Percentiles rank a stretch among this genome's conserved stretches.
Conservation (phyloP, 495 filamentous ascomycete genomes). For the Tuber magnatum region DNA sequence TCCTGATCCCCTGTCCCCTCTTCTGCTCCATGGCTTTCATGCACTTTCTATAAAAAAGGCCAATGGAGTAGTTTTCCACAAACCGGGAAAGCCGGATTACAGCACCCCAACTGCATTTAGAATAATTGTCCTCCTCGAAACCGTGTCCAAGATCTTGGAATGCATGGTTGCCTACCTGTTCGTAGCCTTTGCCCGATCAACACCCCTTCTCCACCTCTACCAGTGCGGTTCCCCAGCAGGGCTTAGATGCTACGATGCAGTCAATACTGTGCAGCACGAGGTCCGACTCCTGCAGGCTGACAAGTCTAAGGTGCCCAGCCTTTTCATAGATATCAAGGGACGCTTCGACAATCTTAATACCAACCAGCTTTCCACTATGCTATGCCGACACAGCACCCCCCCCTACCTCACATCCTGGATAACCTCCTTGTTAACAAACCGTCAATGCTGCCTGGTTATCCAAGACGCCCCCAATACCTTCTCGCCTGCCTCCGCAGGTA, state of each 20-base stretch:
- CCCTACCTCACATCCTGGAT: not conserved
- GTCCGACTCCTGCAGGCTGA: not conserved
- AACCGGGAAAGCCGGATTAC: not conserved
- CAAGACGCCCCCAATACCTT: too few species aligned
- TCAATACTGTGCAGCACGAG: not conserved
- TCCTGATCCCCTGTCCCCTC: not conserved
- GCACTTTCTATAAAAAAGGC: not conserved
- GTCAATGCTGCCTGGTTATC: too few species aligned
- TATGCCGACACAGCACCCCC: not conserved
- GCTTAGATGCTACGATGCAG: not conserved
- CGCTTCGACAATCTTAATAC: not conserved
- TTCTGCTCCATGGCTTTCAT: not conserved
- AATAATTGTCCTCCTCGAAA: slow-evolving; percentile 5
- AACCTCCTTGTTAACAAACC: not conserved
- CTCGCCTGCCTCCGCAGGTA: too few species aligned
- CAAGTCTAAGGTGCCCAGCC: not conserved
- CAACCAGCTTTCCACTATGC: not conserved
- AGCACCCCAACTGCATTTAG: not conserved
- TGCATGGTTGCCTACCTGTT: too few species aligned
- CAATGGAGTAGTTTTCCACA: not conserved
- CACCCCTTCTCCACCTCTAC: not conserved
- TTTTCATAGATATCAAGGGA: not conserved
- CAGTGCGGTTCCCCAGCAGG: not conserved
- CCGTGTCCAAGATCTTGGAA: not conserved
- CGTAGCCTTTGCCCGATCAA: too few species aligned